Base-by-base conservation (phyloP, 2,329 filamentous ascomycete species). In the Exophiala aquamarina region DNA sequence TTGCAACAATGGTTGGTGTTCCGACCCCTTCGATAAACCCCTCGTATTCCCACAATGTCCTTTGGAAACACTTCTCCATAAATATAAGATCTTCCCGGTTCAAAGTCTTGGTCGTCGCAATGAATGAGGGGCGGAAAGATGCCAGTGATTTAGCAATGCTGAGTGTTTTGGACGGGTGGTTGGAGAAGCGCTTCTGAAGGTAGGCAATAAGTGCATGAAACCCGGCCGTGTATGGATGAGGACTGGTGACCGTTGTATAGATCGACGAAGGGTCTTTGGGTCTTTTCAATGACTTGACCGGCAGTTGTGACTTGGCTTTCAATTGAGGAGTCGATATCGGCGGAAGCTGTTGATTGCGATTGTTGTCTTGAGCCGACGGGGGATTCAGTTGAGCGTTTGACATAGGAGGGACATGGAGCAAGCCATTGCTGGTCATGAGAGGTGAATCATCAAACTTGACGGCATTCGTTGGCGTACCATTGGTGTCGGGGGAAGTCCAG, bases 1-100 rank as follows among this genome's bases (percentile, higher is more conserved):
- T 83, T 62, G 89, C 94, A 19, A 97, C 89, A 48, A 98, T 83
- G 1, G 91, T 95, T 0, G 93, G 93, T 3, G 90, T 94, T 31
- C 89, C 89, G 51, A 86, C 89, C 55, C 89, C 84, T 47, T 88
- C 83, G 73, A 96, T 87, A 57, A 94, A 93, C 56, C 95, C 89
- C 63, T 97, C 89, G 61, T 95, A 94, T 64, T 95, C 90, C 62
- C 90, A 89, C 9, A 97, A 75, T 0, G 89, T 94, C 29, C 93
- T 82, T 68, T 98, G 93, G 63, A 97, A 89, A 61, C 88, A 94
- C 70, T 95, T 95, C 67, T 98, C 93, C 87, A 95, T 95, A 66
- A 97, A 96, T 17, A 98, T 84, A 20, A 97, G 75, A 66, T 98
- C 93, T 61, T 93, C 86, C 14, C 84, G 77, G 55, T 89, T 91